phyloP scores from a whole-genome alignment of 805 yeast species.

The Alloascoidea africana region DNA sequence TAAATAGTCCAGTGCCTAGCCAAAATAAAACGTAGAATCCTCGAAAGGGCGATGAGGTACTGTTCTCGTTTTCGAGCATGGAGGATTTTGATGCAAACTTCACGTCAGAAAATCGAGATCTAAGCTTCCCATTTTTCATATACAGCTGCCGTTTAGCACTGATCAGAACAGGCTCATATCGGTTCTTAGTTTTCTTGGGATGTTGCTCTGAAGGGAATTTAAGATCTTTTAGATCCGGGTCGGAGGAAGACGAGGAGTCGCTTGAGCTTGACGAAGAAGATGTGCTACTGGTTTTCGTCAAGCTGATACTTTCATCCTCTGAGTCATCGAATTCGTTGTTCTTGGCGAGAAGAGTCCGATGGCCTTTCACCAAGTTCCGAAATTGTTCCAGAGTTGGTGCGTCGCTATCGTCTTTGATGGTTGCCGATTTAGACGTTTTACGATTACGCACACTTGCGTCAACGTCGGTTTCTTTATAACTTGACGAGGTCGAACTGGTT shows the following conservation, averaged over 20 bases:
- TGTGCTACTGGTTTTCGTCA: neutral
- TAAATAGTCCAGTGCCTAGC: slow-evolving; percentile 45
- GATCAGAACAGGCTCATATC: neutral
- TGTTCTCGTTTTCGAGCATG: slow-evolving; percentile 36
- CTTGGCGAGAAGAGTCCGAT: neutral
- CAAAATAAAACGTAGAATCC: slow-evolving; percentile 77
- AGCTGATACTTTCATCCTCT: no score
- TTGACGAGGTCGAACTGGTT: no score
- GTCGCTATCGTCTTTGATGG: no score
- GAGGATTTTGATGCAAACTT: slow-evolving; percentile 26
- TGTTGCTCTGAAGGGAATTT: neutral
- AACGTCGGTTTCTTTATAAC: no score
- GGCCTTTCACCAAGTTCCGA: neutral
- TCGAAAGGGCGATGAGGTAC: slow-evolving; percentile 31
- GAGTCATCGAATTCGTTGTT: slow-evolving; percentile 1
- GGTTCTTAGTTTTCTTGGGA: neutral
- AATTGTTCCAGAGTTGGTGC: no score
- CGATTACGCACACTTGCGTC: no score
- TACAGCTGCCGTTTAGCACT: slow-evolving; percentile 4
- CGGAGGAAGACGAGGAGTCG: no score
- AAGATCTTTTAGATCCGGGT: no score
- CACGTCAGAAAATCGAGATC: slow-evolving; percentile 41
- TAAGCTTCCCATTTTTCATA: slow-evolving; percentile 19
- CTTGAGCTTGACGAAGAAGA: no score
- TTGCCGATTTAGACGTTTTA: no score